Conservation (phyloP, 345 rosid species). For the Murraya paniculata region DNA sequence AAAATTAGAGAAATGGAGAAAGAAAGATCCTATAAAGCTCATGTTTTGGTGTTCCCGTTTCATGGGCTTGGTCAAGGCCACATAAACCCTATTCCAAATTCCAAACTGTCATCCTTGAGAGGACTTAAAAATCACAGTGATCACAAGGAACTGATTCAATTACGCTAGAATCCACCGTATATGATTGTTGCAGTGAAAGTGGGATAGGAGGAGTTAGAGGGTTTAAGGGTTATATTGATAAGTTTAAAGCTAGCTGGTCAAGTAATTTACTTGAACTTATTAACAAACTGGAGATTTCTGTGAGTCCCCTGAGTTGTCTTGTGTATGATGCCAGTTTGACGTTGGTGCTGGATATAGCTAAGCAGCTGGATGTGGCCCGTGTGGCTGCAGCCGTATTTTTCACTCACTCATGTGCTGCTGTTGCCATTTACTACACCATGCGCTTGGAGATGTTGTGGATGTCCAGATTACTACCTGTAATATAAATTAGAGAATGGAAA, state of each 20-base stretch:
- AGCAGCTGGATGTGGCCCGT: neutral
- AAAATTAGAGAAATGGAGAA: neutral
- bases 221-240: neutral
- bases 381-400: neutral
- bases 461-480: no score
- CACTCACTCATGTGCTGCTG: neutral
- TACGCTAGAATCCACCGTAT: neutral
- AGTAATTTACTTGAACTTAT: neutral
- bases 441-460: no score
- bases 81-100: slow-evolving; percentile 11
- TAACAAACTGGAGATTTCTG: neutral
- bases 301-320: neutral
- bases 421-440: neutral
- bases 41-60: slow-evolving; percentile 11
- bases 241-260: neutral
- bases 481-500: no score
- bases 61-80: slow-evolving; percentile 15
- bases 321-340: neutral
- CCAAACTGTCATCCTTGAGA: slow-evolving; percentile 14
- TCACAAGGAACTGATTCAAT: neutral
- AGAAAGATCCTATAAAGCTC: neutral
- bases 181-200: neutral
- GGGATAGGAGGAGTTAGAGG: neutral
- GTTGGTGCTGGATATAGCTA: neutral
- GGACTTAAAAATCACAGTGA: slow-evolving; percentile 6